Evolutionary conservation across 2,329 filamentous ascomycete genomes (phyloP).

Genomic region (Ceratocystis cacaofunesta): DNA sequence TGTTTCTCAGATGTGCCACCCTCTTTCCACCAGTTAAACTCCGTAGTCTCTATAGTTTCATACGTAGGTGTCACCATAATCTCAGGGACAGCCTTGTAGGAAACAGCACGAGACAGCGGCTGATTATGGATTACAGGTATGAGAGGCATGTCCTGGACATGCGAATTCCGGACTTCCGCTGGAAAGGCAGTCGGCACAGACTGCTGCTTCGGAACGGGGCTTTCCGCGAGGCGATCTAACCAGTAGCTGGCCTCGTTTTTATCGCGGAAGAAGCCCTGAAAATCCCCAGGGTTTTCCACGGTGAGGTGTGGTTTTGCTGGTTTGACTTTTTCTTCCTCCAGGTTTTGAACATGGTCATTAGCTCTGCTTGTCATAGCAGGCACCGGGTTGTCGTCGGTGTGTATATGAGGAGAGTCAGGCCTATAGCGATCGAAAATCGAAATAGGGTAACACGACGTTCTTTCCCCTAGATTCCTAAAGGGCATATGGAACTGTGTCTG

Average conservation of each 20-base stretch:
- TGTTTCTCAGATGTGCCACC: constrained; percentile 6
- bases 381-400: background rate
- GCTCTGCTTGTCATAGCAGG: background rate
- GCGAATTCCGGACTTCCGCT: background rate
- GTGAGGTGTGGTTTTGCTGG: background rate
- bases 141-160: constrained; percentile 7
- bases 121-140: constrained; percentile 14
- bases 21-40: constrained; percentile 12
- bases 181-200: constrained; percentile 7
- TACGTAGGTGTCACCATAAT: constrained; percentile 2
- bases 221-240: constrained; percentile 13
- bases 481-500: background rate
- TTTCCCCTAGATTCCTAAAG: constrained; percentile 1
- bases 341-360: background rate
- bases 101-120: constrained; percentile 12
- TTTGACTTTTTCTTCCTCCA: background rate
- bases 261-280: background rate
- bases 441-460: constrained; percentile 13
- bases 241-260: constrained; percentile 10
- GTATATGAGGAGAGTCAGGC: constrained; percentile 6
- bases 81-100: background rate
- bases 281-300: background rate
- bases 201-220: constrained; percentile 12
- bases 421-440: constrained; percentile 15
- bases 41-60: background rate